A percentile compares a stretch with the other conserved stretches of the same genome.
Evolutionary conservation across 352 stramenopile genomes (phyloP).

Genomic region (Phytophthora megakarya): DNA sequence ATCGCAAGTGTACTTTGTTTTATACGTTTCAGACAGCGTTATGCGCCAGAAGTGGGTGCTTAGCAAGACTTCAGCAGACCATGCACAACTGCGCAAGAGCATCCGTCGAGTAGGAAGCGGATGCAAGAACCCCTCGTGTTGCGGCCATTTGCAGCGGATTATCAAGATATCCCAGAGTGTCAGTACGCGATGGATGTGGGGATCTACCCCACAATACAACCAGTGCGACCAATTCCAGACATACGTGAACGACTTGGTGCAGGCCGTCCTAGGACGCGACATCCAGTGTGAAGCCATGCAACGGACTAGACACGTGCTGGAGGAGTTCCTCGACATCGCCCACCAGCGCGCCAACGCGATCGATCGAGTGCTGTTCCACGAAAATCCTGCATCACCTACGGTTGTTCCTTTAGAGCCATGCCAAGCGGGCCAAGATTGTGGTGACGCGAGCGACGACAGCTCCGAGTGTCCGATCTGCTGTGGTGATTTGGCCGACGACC

Average conservation of each 20-base stretch:
- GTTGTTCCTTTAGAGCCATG: constrained; percentile 10
- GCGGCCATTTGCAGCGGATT: constrained; percentile 58
- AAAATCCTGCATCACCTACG: constrained; percentile 19
- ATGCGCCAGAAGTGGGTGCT: constrained; percentile 76
- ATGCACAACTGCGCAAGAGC: constrained; percentile 46
- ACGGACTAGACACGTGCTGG: constrained; percentile 41
- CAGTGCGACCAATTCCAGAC: constrained; percentile 61
- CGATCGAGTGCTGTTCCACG: constrained; percentile 30
- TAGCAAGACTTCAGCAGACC: constrained; percentile 53
- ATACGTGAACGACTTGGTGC: constrained; percentile 66
- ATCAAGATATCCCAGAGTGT: constrained; percentile 32
- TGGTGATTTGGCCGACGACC: constrained; percentile 42
- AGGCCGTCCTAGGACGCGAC: constrained; percentile 41
- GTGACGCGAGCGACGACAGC: constrained; percentile 36
- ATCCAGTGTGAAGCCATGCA: constrained; percentile 47
- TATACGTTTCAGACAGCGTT: constrained; percentile 78
- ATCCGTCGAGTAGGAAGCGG: constrained; percentile 36
- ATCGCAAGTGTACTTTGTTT: constrained; percentile 47
- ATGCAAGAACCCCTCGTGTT: constrained; percentile 61
- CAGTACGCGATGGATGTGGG: constrained; percentile 23
- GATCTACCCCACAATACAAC: constrained; percentile 43
- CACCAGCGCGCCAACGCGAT: constrained; percentile 35
- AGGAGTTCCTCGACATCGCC: constrained; percentile 61
- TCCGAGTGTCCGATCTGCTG: constrained; percentile 79
- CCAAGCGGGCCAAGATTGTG: constrained; percentile 14